phyloP scores from a whole-genome alignment of 2,329 filamentous ascomycete genomes.

The Stachybotrys chartarum region DNA sequence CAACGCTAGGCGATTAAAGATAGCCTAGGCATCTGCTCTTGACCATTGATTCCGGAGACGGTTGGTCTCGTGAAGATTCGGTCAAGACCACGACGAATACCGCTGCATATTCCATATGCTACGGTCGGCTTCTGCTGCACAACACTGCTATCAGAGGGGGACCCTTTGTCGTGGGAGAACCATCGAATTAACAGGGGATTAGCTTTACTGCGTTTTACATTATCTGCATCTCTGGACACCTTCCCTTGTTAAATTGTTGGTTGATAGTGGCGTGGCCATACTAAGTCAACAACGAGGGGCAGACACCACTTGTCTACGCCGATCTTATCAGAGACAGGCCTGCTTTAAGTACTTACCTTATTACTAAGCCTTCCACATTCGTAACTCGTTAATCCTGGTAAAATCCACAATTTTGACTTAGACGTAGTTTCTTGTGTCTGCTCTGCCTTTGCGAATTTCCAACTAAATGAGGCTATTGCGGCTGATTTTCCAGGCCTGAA shows the following conservation, averaged over 20 bases:
- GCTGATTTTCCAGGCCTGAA: too few species aligned
- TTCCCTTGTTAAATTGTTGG: background rate
- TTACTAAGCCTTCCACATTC: too few species aligned
- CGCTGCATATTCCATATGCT: background rate
- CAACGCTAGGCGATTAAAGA: background rate
- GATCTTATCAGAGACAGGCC: background rate
- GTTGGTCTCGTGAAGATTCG: background rate
- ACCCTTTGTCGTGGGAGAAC: background rate
- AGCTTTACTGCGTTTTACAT: background rate
- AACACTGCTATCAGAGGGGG: background rate
- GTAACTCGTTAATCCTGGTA: too few species aligned
- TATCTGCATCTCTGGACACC: background rate
- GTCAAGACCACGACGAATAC: background rate
- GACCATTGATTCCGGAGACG: background rate
- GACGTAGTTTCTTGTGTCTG: too few species aligned
- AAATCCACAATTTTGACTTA: too few species aligned
- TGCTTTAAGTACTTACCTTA: background rate
- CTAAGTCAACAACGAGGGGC: background rate
- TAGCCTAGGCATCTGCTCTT: background rate
- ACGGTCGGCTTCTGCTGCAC: background rate
- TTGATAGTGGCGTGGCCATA: background rate
- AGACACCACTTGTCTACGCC: background rate
- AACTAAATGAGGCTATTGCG: too few species aligned
- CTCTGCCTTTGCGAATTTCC: too few species aligned
- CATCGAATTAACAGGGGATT: background rate